phyloP scores from a whole-genome alignment of 2,329 filamentous ascomycete genomes.

The Hymenoscyphus fructigenus region DNA sequence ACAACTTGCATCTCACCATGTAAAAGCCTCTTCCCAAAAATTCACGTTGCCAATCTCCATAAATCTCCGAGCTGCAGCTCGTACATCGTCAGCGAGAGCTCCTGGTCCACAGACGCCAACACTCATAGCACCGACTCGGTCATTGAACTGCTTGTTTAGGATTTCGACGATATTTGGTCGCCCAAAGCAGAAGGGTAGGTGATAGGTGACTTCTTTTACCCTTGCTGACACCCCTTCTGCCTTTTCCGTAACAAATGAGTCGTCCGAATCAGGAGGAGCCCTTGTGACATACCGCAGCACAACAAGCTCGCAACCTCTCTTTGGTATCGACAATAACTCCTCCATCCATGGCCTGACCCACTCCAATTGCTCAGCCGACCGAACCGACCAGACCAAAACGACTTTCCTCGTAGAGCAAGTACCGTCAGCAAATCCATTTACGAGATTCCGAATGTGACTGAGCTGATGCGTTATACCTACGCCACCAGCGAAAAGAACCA shows the following conservation, averaged over 20 bases:
- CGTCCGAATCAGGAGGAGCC: background rate
- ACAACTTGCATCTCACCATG: constrained; percentile 7
- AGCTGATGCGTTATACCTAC: constrained; percentile 78
- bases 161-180: constrained; percentile 13
- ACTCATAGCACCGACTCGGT: constrained; percentile 21
- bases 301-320: constrained; percentile 41
- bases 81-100: constrained; percentile 21
- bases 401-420: constrained; percentile 68
- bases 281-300: constrained; percentile 17
- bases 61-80: constrained; percentile 14
- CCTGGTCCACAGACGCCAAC: constrained; percentile 25
- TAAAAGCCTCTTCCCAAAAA: constrained; percentile 22
- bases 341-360: constrained; percentile 82
- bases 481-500: constrained; percentile 74
- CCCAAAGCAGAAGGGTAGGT: constrained; percentile 8
- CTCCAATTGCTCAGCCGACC: constrained; percentile 72
- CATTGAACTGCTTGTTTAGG: constrained; percentile 15
- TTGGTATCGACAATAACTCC: constrained; percentile 69
- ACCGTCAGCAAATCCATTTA: constrained; percentile 62
- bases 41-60: constrained; percentile 20
- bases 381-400: constrained; percentile 73
- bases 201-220: constrained; percentile 1
- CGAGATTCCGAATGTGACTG: constrained; percentile 68
- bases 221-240: background rate
- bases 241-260: background rate